Base-by-base conservation (phyloP, 2,329 filamentous ascomycete species). In the Didymella keratinophila region DNA sequence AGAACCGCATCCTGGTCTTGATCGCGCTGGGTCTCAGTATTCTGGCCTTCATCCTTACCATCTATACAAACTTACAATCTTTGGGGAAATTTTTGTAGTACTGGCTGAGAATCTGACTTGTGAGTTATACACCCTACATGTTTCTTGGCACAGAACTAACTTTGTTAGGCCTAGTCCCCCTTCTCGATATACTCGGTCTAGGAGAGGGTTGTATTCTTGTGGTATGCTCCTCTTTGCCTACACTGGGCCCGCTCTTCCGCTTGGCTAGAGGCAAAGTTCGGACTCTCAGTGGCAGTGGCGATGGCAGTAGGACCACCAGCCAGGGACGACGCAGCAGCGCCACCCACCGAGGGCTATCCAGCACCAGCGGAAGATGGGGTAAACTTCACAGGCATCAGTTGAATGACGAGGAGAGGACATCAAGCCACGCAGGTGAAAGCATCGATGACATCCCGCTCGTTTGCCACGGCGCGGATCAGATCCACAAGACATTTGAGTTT, bases 191-290 rank as follows among this genome's bases (percentile, higher is more conserved):
- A 46, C 41, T 46, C 21, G 42, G 50, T 53, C 50, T 53, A 39
- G 41, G 50, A 53, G 50, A 53, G 50, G 50, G 42, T 46, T 53
- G 42, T 53, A 53, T 53, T 46, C 50, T 53, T 21, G 50, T 53
- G 21, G 50, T 53, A 46, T 53, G 50, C 50, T 45, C 50, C 42
- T 39, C 42, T 53, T 53, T 53, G 32, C 41, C 50, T 21, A 53
- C 50, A 37, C 50, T 53, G 42, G 50, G 50, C 50, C 42, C 50
- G 4, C 50, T 53, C 50, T 53, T 53, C 42, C 42, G 50, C 50
- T 53, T 46, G 34, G 50, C 30, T 42, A 46, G 42, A 53, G 21
- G 30, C 50, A 53, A 46, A 53, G 41, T 53, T 53, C 21, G 42
- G 42, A 53, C 34, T 53, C 42, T 46, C 30, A 39, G 41, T 52